phyloP scores from a whole-genome alignment of 352 stramenopile genomes.

The Blastocystis sp. region DNA sequence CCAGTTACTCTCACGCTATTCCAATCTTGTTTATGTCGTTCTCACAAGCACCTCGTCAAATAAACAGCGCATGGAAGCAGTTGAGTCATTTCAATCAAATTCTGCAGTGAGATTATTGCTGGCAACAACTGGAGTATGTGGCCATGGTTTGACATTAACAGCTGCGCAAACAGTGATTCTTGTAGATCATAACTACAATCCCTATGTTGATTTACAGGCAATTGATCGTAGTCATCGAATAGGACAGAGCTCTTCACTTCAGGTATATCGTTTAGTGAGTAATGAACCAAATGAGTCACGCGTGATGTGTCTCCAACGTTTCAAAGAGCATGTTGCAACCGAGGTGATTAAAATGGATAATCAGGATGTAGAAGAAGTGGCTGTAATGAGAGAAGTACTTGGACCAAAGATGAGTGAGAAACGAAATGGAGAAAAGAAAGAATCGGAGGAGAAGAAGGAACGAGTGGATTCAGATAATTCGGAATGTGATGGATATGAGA shows the following conservation, averaged over 20 bases:
- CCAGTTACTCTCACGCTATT: not conserved
- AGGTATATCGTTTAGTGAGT: constrained; percentile 79
- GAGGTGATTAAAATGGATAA: constrained; percentile 36
- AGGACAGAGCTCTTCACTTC: constrained; percentile 79
- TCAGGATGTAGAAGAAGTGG: not conserved
- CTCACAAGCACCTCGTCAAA: not conserved
- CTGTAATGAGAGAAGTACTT: not conserved
- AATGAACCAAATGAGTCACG: constrained; percentile 31
- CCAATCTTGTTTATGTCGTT: not conserved
- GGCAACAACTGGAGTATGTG: constrained; percentile 47
- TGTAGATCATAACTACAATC: constrained; percentile 74
- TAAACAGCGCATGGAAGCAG: constrained; percentile 22
- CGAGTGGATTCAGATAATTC: not conserved
- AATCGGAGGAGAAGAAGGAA: not conserved
- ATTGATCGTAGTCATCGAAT: constrained; percentile 86
- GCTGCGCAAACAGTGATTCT: constrained; percentile 10
- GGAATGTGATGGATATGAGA: not conserved
- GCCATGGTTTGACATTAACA: constrained; percentile 7
- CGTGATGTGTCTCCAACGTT: constrained; percentile 39
- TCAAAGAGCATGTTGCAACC: constrained; percentile 31
- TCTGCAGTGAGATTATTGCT: not conserved
- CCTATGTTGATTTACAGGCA: constrained; percentile 85
- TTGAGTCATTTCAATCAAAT: constrained; percentile 22
- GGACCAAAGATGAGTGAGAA: not conserved
- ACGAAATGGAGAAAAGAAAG: not conserved